Percentiles rank a stretch among this genome's conserved stretches.
These are phyloP conservation scores for Polyporus tsugae DNA, from an alignment of 1,284 basidiomycete species.

Conservation along the genomic window DNA sequence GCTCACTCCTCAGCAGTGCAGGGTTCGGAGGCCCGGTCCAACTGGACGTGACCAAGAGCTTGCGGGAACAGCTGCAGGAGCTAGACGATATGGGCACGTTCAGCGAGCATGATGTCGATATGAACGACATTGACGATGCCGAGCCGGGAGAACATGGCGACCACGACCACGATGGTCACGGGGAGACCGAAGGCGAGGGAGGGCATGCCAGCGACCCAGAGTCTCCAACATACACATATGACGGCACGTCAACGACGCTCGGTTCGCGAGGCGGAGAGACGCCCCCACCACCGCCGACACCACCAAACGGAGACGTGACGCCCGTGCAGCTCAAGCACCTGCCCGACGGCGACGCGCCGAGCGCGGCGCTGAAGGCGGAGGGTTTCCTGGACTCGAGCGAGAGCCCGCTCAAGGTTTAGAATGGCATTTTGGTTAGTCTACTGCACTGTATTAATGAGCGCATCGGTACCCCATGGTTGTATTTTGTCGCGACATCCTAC, in stretches of 20 bases:
- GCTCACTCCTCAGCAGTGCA: constrained; percentile 57
- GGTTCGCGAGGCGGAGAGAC: constrained; percentile 50
- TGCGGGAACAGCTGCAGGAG: constrained; percentile 69
- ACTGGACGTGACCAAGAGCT: constrained; percentile 59
- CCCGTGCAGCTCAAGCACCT: constrained; percentile 55
- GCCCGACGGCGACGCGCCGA: constrained; percentile 61
- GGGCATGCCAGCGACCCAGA: constrained; percentile 33
- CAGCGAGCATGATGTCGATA: constrained; percentile 39
- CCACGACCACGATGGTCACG: constrained; percentile 28
- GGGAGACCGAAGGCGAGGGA: constrained; percentile 23
- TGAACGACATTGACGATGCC: constrained; percentile 34
- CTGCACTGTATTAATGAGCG: constrained; percentile 32
- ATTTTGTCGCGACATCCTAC: constrained; percentile 17
- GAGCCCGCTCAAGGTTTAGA: constrained; percentile 64
- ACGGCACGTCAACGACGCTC: constrained; percentile 16
- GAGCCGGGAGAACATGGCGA: constrained; percentile 25
- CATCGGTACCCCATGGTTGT: constrained; percentile 16
- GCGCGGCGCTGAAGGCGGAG: constrained; percentile 67
- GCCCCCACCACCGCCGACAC: constrained; percentile 53
- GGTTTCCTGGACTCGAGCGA: constrained; percentile 80
- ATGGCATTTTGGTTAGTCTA: constrained; percentile 25
- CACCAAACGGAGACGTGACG: constrained; percentile 53
- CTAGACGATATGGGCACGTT: constrained; percentile 54
- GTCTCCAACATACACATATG: constrained; percentile 31
- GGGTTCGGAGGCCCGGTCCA: constrained; percentile 40